Evolutionary conservation across 2,329 filamentous ascomycete genomes (phyloP), one percentile per base, ranked within the genome.

Genomic region (Pyrenophora tritici-repentis): DNA sequence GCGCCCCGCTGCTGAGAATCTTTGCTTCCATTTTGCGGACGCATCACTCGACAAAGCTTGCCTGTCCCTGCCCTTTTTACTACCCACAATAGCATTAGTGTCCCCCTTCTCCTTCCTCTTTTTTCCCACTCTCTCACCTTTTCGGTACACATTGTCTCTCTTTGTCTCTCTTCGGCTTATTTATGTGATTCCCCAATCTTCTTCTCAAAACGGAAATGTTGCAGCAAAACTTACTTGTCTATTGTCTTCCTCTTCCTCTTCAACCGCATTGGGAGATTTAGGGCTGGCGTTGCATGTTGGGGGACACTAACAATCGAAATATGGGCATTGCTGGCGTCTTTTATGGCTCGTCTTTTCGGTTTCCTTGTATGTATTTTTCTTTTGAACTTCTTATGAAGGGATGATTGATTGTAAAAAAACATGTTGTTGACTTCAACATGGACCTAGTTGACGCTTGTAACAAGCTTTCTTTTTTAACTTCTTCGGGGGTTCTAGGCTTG

Each of bases 171-270:
- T 58, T 29, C 10, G 26, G 26, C 26, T 24, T 29, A 29, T 29
- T 29, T 50, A 46, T 56, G 47, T 55, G 56, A 62, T 59, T 59
- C 53, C 56, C 56, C 58, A 31, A 39, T 44, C 22, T 44, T 50
- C 38, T 53, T 18, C 42, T 46, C 43, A 26, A 26, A 20, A 8
- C 16, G 32, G 32, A 13, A 13, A 33, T 22, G 37, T 37, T 41
- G 14, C n/a, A 49, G 20, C 44, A 47, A 26, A 34, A 31, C 35
- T 46, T 46, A 24, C 29, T 31, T 20, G 18, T 20, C 18, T 20
- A 20, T 20, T 20, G 18, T 20, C 18, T 20, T 20, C 18, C 18
- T 20, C 24, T 4, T 47, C 31, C 16, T 37, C 22, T 44, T 24
- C 33, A 20, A 37, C 17, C 29, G 18, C 20, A 34, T 24, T 29